Percentiles rank a stretch among this genome's conserved stretches.
Evolutionary conservation across 257 asterid species (phyloP).

Genomic region (Cordia subcordata): DNA sequence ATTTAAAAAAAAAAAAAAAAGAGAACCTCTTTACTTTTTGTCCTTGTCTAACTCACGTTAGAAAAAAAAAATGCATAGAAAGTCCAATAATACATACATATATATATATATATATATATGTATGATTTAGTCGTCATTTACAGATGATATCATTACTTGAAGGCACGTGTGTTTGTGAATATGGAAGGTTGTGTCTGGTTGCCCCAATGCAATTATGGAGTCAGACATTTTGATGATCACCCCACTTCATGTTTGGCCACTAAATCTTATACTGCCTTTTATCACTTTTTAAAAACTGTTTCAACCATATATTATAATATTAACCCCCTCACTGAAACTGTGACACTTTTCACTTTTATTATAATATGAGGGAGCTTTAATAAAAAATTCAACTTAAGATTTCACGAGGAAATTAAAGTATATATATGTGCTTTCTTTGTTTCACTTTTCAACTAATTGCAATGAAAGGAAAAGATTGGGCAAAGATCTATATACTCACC

Average conservation of each 20-base stretch:
- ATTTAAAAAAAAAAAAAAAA: no score
- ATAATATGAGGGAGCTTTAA: background rate
- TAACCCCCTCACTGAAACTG: background rate
- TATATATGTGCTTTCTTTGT: background rate
- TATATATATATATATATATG: no score
- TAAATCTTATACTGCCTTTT: background rate
- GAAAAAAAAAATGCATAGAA: no score
- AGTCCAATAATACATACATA: no score
- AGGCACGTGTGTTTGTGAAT: slow-evolving; percentile 51
- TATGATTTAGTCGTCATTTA: no score
- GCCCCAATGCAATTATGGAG: slow-evolving; percentile 16
- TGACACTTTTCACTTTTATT: background rate
- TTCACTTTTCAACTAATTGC: background rate
- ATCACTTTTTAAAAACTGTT: background rate
- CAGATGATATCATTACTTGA: slow-evolving; percentile 9
- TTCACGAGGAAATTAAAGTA: background rate
- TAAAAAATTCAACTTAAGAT: no score
- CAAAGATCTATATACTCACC: background rate
- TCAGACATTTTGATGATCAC: slow-evolving; percentile 20
- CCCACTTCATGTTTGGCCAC: slow-evolving; percentile 25
- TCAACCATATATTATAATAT: background rate
- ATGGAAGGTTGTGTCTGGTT: slow-evolving; percentile 25
- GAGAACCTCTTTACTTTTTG: no score
- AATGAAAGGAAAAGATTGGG: background rate
- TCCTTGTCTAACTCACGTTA: no score